Conservation (phyloP, 2,329 filamentous ascomycete genomes). For the Gnomoniopsis smithogilvyi region DNA sequence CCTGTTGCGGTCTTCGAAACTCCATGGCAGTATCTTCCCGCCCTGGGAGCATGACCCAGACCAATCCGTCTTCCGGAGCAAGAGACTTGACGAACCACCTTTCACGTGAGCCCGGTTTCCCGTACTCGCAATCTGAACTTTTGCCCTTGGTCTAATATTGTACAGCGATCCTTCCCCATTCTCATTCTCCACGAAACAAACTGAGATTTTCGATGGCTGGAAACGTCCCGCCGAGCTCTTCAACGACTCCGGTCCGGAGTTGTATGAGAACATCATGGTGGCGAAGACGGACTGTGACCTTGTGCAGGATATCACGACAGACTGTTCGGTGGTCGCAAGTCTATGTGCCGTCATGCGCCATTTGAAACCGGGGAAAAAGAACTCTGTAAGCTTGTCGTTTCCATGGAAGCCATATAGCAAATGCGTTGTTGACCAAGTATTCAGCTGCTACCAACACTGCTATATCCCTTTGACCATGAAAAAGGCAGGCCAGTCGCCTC, state of each 20-base stretch:
- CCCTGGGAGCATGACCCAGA: conserved; percentile 71
- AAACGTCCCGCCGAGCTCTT: conserved; percentile 70
- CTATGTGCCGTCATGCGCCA: conserved; percentile 78
- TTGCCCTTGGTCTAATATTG: conserved; percentile 8
- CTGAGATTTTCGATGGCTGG: conserved; percentile 79
- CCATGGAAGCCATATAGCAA: neutral
- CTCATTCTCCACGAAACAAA: conserved; percentile 71
- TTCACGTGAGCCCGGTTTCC: conserved; percentile 57
- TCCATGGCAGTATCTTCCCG: conserved; percentile 81
- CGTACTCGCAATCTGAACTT: conserved; percentile 1
- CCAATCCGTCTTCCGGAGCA: conserved; percentile 57
- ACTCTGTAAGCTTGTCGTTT: conserved; percentile 52
- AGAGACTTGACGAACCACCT: conserved; percentile 39
- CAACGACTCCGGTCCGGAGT: conserved; percentile 27
- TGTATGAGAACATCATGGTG: conserved; percentile 25
- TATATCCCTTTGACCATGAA: conserved; percentile 70
- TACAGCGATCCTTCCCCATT: conserved; percentile 66
- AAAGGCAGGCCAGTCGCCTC: conserved; percentile 61
- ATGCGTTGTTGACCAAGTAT: neutral
- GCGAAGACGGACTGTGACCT: conserved; percentile 64
- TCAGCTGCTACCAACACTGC: conserved; percentile 66
- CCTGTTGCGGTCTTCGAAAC: conserved; percentile 69
- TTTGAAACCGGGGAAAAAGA: conserved; percentile 60
- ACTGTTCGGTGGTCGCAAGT: conserved; percentile 96
- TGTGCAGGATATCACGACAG: conserved; percentile 91